Evolutionary conservation across 257 asterid species (phyloP).

Genomic region (Rehmannia glutinosa): DNA sequence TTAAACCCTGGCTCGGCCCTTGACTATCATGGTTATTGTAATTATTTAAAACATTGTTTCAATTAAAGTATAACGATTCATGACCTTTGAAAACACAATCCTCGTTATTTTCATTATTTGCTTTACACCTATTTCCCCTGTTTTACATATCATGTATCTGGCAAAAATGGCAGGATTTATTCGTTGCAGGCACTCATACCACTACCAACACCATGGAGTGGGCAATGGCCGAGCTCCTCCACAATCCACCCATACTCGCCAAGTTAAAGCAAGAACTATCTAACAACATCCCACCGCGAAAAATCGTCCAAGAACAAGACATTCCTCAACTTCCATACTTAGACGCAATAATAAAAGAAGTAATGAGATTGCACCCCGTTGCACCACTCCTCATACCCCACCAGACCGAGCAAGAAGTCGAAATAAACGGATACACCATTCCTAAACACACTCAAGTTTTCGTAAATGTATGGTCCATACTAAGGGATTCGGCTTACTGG

Average conservation of each 20-base stretch:
- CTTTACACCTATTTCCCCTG: too few relatives aligned
- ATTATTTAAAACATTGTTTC: too few relatives aligned
- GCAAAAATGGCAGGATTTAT: neutral
- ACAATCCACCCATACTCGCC: neutral
- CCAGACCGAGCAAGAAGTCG: slow-evolving; percentile 17
- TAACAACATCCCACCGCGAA: neutral
- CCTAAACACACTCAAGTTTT: slow-evolving; percentile 26
- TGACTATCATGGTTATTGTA: too few relatives aligned
- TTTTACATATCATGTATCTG: too few relatives aligned
- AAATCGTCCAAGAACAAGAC: slow-evolving; percentile 3
- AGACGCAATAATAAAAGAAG: slow-evolving; percentile 26
- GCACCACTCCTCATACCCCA: slow-evolving; percentile 31
- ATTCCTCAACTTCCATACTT: slow-evolving; percentile 17
- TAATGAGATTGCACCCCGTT: slow-evolving; percentile 27
- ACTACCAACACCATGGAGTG: neutral
- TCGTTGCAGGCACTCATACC: neutral
- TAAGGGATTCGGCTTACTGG: slow-evolving; percentile 24
- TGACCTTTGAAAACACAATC: too few relatives aligned
- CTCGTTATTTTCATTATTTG: too few relatives aligned
- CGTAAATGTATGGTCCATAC: slow-evolving; percentile 27
- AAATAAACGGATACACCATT: slow-evolving; percentile 20
- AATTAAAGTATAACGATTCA: too few relatives aligned
- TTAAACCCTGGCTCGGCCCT: too few relatives aligned
- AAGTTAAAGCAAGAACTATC: slow-evolving; percentile 22
- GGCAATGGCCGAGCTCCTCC: neutral